Percentiles rank a stretch among this genome's conserved stretches.
These are phyloP conservation scores for Backusella westeae DNA, from an alignment of 192 early-diverging fungal genomes.

Conservation along the genomic window DNA sequence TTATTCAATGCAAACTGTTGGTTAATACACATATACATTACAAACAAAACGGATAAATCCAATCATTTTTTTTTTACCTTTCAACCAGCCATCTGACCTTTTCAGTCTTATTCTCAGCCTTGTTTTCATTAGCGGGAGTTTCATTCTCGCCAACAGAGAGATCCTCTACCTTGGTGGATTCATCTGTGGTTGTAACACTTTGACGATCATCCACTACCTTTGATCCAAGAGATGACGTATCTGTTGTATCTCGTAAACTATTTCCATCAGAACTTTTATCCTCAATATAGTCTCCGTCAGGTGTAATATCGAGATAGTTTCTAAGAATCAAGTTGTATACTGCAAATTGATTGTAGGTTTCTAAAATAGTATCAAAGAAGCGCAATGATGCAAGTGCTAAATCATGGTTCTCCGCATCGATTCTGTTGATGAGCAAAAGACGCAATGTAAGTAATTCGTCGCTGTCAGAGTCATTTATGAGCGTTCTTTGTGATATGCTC, in stretches of 20 bases:
- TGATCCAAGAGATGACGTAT: conserved; percentile 21
- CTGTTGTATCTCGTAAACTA: conserved; percentile 7
- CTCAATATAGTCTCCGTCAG: conserved; percentile 31
- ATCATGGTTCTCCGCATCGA: conserved; percentile 34
- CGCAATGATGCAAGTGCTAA: conserved; percentile 54
- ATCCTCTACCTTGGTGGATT: conserved; percentile 17
- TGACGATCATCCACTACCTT: conserved; percentile 1
- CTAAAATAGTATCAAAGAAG: conserved; percentile 58
- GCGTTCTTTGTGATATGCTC: neutral
- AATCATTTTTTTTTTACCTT: conserved; percentile 18
- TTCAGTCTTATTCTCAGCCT: conserved; percentile 27
- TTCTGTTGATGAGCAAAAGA: conserved; percentile 39
- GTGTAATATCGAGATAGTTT: conserved; percentile 45
- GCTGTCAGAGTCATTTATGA: neutral
- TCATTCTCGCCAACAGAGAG: conserved; percentile 14
- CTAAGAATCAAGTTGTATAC: conserved; percentile 54
- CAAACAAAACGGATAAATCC: neutral
- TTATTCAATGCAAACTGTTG: neutral
- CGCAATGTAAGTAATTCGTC: conserved; percentile 38
- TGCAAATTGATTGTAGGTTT: conserved; percentile 61
- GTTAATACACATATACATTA: neutral
- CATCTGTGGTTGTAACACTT: neutral
- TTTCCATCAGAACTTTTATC: conserved; percentile 10
- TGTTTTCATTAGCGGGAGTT: conserved; percentile 26
- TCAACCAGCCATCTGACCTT: conserved; percentile 39